These are phyloP conservation scores for Thelephora aurantiotincta DNA, from an alignment of 768 basidiomycete genomes.

Conservation along the genomic window DNA sequence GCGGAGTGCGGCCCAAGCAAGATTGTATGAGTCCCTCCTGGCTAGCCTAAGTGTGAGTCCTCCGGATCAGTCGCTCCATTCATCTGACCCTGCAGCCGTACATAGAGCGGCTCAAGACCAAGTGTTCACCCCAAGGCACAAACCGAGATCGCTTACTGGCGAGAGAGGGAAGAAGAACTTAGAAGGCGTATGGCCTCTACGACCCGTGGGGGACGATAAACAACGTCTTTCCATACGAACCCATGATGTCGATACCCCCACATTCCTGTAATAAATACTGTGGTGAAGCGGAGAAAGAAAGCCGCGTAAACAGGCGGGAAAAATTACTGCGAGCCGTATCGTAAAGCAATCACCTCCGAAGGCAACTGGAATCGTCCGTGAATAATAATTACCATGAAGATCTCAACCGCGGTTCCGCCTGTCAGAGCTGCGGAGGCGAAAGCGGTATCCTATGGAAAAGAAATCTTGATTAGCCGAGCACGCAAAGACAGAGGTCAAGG, in stretches of 20 bases:
- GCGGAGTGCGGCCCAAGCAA: conserved; percentile 54
- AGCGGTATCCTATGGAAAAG: too few species aligned
- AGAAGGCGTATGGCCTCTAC: conserved; percentile 20
- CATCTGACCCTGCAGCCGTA: neutral
- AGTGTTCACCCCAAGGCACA: conserved; percentile 78
- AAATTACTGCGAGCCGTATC: neutral
- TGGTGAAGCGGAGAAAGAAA: neutral
- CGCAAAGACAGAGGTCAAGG: neutral
- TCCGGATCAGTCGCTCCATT: conserved; percentile 1
- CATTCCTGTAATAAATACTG: neutral
- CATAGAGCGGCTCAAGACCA: conserved; percentile 49
- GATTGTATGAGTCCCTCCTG: conserved; percentile 64
- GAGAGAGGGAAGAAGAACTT: conserved; percentile 73
- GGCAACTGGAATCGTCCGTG: neutral
- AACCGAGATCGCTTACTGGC: conserved; percentile 77
- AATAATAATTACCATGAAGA: too few species aligned
- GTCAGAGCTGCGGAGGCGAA: too few species aligned
- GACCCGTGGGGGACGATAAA: conserved; percentile 7
- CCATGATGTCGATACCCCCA: neutral
- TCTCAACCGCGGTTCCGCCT: too few species aligned
- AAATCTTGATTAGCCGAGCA: too few species aligned
- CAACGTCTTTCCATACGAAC: neutral
- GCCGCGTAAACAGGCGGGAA: neutral
- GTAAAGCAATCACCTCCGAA: neutral
- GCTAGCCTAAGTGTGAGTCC: conserved; percentile 60